Percentiles rank a stretch among this genome's conserved stretches.
phyloP scores from a whole-genome alignment of 768 basidiomycete genomes.

The Tricholoma saponaceum region DNA sequence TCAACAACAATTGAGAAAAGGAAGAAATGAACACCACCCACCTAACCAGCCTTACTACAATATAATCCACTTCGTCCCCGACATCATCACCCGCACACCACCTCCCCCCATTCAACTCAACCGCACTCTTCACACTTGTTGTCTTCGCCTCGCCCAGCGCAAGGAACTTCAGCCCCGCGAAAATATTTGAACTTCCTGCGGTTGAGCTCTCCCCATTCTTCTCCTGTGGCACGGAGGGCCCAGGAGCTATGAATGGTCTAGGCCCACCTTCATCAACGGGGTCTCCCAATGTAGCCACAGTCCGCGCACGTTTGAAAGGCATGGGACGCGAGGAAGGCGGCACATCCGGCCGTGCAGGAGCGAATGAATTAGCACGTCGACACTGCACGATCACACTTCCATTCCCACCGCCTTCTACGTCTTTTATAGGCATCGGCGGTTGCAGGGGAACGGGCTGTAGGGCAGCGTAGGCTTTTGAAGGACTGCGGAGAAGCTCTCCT shows the following conservation, averaged over 20 bases:
- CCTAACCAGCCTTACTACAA: slow-evolving; percentile 75
- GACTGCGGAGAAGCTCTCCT: slow-evolving; percentile 58
- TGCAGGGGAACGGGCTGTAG: slow-evolving; percentile 12
- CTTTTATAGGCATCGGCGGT: slow-evolving; percentile 5
- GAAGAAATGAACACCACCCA: slow-evolving; percentile 27
- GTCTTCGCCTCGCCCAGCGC: slow-evolving; percentile 66
- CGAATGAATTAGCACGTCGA: too few species aligned
- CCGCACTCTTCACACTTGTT: slow-evolving; percentile 50
- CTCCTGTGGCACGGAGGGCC: not conserved
- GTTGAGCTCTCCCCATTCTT: slow-evolving; percentile 19
- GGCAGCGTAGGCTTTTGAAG: slow-evolving; percentile 37
- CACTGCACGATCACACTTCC: too few species aligned
- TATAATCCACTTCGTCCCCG: slow-evolving; percentile 53
- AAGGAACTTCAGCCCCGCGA: slow-evolving; percentile 52
- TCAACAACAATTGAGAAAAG: not conserved
- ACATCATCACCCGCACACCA: slow-evolving; percentile 37
- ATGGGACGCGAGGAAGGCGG: slow-evolving; percentile 24
- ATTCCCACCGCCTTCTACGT: slow-evolving; percentile 7
- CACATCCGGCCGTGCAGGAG: slow-evolving; percentile 13
- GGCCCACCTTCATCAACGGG: not conserved
- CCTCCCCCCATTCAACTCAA: slow-evolving; percentile 56
- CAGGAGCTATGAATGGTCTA: slow-evolving; percentile 14
- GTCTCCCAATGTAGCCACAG: slow-evolving; percentile 17
- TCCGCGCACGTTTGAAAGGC: slow-evolving; percentile 44
- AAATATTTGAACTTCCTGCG: slow-evolving; percentile 31